Percentiles rank a stretch among this genome's conserved stretches.
Evolutionary conservation across 2,329 filamentous ascomycete species (phyloP).

Genomic region (Neurospora sp.): DNA sequence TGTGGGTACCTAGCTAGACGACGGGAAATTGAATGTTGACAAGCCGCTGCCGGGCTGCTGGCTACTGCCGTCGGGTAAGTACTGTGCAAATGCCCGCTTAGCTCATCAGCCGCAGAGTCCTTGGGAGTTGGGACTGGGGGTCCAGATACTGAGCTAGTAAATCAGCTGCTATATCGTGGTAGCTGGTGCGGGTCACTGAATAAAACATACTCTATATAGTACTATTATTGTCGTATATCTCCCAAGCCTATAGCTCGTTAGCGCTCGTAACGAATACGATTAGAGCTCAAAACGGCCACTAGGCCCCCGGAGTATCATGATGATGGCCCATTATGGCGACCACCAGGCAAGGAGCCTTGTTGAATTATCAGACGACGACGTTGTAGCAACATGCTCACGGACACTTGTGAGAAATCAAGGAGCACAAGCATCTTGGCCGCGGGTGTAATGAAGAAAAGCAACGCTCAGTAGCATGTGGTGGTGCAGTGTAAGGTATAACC

Average conservation of each 20-base stretch:
- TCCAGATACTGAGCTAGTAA: background rate
- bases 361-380: background rate
- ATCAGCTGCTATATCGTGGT: background rate
- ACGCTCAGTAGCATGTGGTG: background rate
- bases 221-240: background rate
- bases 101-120: background rate
- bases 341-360: background rate
- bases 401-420: background rate
- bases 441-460: background rate
- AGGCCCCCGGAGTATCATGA: background rate
- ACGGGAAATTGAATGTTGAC: background rate
- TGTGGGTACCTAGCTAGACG: background rate
- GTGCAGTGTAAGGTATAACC: background rate
- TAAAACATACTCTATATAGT: background rate
- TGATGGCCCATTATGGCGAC: background rate
- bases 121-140: background rate
- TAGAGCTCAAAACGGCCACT: background rate
- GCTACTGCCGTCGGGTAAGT: background rate
- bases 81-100: background rate
- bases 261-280: background rate
- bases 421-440: background rate
- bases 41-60: background rate
- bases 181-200: background rate
- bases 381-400: background rate
- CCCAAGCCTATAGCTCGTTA: background rate